Evolutionary conservation across 2,329 filamentous ascomycete species (phyloP).

Genomic region (Lojkania enalia): DNA sequence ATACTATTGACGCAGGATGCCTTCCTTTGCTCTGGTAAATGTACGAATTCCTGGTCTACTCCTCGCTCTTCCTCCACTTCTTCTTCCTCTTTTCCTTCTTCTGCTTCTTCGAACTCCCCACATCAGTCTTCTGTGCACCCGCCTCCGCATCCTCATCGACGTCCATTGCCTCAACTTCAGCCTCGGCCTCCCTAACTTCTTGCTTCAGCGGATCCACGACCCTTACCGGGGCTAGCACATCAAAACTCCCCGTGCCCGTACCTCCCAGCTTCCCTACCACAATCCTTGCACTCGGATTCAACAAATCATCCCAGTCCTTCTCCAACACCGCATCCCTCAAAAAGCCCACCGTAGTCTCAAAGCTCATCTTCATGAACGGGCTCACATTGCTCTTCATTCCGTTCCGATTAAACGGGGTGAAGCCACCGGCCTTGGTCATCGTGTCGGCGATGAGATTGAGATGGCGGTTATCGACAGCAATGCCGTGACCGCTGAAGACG

Average conservation of each 20-base stretch:
- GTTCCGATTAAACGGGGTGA: slow-evolving; percentile 89
- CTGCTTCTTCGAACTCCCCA: background rate
- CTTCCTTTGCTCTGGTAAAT: too few relatives aligned
- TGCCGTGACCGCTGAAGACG: slow-evolving; percentile 90
- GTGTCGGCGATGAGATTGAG: slow-evolving; percentile 94
- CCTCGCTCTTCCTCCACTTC: slow-evolving; percentile 1
- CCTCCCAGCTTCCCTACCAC: slow-evolving; percentile 82
- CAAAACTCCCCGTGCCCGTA: slow-evolving; percentile 89
- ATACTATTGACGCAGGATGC: too few relatives aligned
- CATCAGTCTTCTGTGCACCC: background rate
- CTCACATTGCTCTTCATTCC: slow-evolving; percentile 82
- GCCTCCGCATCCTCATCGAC: slow-evolving; percentile 1
- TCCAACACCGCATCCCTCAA: slow-evolving; percentile 89
- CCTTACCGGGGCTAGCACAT: slow-evolving; percentile 64
- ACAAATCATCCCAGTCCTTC: slow-evolving; percentile 85
- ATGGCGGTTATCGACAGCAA: slow-evolving; percentile 88
- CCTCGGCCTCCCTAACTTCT: slow-evolving; percentile 10
- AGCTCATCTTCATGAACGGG: slow-evolving; percentile 98
- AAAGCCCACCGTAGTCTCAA: slow-evolving; percentile 95
- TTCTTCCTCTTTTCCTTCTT: slow-evolving; percentile 9
- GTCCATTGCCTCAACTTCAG: slow-evolving; percentile 15
- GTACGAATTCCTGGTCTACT: too few relatives aligned
- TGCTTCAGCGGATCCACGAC: slow-evolving; percentile 34
- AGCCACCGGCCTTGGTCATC: slow-evolving; percentile 93
- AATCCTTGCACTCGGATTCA: slow-evolving; percentile 82